phyloP scores from a whole-genome alignment of 306 rosid species.

The Medicago lupulina region DNA sequence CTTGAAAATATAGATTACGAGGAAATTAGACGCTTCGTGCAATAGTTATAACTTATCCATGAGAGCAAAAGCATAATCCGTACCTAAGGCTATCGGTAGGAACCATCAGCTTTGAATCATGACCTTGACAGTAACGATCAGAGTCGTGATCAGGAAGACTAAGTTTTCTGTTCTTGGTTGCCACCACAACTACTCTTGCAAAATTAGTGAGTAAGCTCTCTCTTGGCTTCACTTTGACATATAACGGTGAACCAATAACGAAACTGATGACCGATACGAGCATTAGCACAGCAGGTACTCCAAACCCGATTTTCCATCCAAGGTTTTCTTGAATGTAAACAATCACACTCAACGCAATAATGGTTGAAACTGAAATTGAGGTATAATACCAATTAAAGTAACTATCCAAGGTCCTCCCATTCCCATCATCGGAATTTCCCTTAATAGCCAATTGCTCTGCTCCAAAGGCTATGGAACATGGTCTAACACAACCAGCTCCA shows the following conservation, averaged over 20 bases:
- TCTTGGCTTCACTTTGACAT: constrained; percentile 44
- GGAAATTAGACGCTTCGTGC: neutral
- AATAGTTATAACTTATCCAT: constrained; percentile 1
- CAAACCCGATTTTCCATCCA: constrained; percentile 65
- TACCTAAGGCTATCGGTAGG: constrained; percentile 54
- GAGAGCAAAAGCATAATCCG: neutral
- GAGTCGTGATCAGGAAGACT: constrained; percentile 31
- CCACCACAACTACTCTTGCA: constrained; percentile 47
- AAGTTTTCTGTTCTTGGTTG: constrained; percentile 48
- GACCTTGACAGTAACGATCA: constrained; percentile 44
- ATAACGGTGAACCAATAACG: constrained; percentile 51
- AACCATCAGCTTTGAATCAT: constrained; percentile 25
- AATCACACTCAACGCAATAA: constrained; percentile 46
- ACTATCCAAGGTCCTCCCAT: constrained; percentile 48
- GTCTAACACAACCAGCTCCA: constrained; percentile 67
- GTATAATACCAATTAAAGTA: constrained; percentile 61
- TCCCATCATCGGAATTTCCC: constrained; percentile 32
- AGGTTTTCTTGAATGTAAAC: constrained; percentile 58
- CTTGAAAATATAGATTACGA: neutral
- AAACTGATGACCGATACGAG: constrained; percentile 46
- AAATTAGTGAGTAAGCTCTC: constrained; percentile 45
- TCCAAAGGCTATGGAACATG: constrained; percentile 68
- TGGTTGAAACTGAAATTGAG: constrained; percentile 39
- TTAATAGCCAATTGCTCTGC: constrained; percentile 53
- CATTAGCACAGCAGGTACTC: constrained; percentile 53